A percentile compares a stretch with the other conserved stretches of the same genome.
phyloP scores from a whole-genome alignment of 2,329 filamentous ascomycete genomes.

The Xylariaceae sp. region DNA sequence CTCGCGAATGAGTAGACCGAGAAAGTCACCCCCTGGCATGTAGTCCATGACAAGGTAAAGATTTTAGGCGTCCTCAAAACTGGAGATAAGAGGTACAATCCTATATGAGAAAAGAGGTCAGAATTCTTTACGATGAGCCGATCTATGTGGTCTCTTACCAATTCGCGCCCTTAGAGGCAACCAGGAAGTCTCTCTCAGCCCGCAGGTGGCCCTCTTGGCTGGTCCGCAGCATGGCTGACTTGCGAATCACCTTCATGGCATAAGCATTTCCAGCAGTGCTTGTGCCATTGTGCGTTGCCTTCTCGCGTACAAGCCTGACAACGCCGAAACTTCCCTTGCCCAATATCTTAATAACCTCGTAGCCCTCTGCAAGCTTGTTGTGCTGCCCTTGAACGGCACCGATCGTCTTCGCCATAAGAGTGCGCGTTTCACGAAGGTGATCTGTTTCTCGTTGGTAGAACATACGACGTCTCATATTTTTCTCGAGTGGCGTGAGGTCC shows the following conservation, averaged over 20 bases:
- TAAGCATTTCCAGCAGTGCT: conserved; percentile 55
- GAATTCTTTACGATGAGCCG: not conserved
- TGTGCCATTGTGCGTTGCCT: conserved; percentile 12
- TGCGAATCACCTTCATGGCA: conserved; percentile 96
- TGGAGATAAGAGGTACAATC: conserved; percentile 83
- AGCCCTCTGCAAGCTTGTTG: conserved; percentile 57
- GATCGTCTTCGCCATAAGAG: conserved; percentile 59
- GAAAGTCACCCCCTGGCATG: conserved; percentile 93
- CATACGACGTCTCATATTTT: conserved; percentile 45
- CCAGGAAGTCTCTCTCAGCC: conserved; percentile 87
- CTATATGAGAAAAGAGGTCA: conserved; percentile 28
- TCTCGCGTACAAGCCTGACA: conserved; percentile 78
- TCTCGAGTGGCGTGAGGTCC: conserved; percentile 52
- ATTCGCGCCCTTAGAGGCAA: conserved; percentile 78
- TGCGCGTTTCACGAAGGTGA: conserved; percentile 68
- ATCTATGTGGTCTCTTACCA: conserved; percentile 50
- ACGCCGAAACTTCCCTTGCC: conserved; percentile 95
- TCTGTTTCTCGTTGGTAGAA: conserved; percentile 68
- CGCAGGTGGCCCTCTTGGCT: conserved; percentile 89
- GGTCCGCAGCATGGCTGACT: conserved; percentile 86
- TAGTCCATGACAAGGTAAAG: conserved; percentile 97
- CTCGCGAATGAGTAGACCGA: conserved; percentile 80
- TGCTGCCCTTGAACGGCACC: conserved; percentile 34
- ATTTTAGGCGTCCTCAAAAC: conserved; percentile 80
- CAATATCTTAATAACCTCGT: conserved; percentile 75